phyloP scores from a whole-genome alignment of 306 rosid genomes.

The Cicer cuneatum region DNA sequence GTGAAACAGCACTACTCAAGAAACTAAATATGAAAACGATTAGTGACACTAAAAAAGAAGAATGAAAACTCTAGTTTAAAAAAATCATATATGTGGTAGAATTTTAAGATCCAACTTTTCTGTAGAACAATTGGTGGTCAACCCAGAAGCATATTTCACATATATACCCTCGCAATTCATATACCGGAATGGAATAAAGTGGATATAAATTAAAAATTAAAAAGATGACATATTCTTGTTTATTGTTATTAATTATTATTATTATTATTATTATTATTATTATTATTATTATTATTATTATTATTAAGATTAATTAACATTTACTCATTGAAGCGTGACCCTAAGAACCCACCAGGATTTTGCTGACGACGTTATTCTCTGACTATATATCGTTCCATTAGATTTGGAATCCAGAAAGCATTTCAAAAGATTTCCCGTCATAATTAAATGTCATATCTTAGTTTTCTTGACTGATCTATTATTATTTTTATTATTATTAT shows the following conservation, averaged over 20 bases:
- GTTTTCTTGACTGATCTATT: slow-evolving; percentile 37
- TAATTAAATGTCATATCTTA: slow-evolving; percentile 41
- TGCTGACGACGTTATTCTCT: slow-evolving; percentile 57
- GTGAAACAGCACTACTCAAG: too few species aligned
- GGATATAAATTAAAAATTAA: slow-evolving; percentile 38
- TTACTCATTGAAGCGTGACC: slow-evolving; percentile 42
- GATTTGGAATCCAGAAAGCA: slow-evolving; percentile 60
- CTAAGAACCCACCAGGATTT: slow-evolving; percentile 50
- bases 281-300: slow-evolving; percentile 24
- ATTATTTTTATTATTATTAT: slow-evolving; percentile 7
- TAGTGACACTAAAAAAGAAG: too few species aligned
- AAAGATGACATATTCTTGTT: slow-evolving; percentile 49
- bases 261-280: slow-evolving; percentile 19
- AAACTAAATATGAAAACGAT: too few species aligned
- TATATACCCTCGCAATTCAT: slow-evolving; percentile 46
- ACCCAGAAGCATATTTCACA: slow-evolving; percentile 46
- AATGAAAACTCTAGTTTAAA: too few species aligned
- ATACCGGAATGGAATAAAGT: slow-evolving; percentile 51
- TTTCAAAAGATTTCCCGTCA: slow-evolving; percentile 46
- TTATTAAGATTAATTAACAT: slow-evolving; percentile 29
- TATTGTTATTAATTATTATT: slow-evolving; percentile 39
- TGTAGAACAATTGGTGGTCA: slow-evolving; percentile 47
- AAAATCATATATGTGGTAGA: not conserved
- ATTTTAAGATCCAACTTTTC: slow-evolving; percentile 46
- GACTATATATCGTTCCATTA: slow-evolving; percentile 46